Evolutionary conservation across 768 basidiomycete species (phyloP).

Genomic region (Termitomyces sp.): DNA sequence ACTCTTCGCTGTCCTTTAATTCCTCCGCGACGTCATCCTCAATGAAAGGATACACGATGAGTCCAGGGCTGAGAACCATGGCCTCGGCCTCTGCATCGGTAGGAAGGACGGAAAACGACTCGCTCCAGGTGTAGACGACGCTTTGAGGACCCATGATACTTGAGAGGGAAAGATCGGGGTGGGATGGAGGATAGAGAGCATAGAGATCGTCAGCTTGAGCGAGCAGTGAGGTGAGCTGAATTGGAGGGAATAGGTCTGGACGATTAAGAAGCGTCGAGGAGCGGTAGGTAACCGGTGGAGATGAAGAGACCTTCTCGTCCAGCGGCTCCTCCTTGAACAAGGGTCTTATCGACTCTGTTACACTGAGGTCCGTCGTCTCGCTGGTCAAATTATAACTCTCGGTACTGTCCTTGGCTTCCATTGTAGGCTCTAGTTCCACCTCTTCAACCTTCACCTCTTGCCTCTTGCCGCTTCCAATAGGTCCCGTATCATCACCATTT

Average conservation of each 20-base stretch:
- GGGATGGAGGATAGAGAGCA: conserved; percentile 50
- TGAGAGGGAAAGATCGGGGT: conserved; percentile 45
- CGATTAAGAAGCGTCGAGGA: not conserved
- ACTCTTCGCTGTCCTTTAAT: conserved; percentile 14
- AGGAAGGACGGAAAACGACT: conserved; percentile 35
- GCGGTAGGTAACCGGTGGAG: not conserved
- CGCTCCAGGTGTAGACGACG: conserved; percentile 70
- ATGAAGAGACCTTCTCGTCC: not conserved
- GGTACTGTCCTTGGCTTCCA: not conserved
- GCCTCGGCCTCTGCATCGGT: conserved; percentile 52
- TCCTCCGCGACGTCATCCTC: conserved; percentile 20
- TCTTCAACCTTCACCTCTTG: not conserved
- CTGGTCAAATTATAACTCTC: not conserved
- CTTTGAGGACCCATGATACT: conserved; percentile 76
- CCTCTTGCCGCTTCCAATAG: no score
- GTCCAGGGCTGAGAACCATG: conserved; percentile 48
- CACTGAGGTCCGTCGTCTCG: not conserved
- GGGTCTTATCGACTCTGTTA: not conserved
- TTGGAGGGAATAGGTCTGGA: not conserved
- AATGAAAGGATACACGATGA: conserved; percentile 50
- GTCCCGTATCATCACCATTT: not conserved
- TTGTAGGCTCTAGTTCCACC: not conserved
- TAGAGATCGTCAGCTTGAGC: conserved; percentile 54
- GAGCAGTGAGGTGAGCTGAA: conserved; percentile 45
- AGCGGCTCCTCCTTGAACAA: not conserved